Evolutionary conservation across 176 grass and related monocot genomes (phyloP).

Genomic region (Tillandsia fasciculata): DNA sequence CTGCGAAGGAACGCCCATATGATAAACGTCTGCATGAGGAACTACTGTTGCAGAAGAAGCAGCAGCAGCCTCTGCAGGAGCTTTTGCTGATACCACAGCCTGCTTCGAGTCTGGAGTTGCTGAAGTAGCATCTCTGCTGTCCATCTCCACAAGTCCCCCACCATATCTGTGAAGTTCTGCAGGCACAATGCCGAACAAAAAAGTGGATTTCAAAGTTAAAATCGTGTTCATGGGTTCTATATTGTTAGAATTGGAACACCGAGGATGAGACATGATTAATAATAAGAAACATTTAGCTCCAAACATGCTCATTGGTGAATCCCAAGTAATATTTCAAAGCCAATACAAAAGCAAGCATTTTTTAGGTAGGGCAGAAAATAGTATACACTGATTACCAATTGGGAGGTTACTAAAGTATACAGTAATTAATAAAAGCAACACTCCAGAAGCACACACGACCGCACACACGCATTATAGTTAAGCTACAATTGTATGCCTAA

Average conservation of each 20-base stretch:
- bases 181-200: slow-evolving; percentile 9
- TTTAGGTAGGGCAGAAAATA: too few relatives aligned
- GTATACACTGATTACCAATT: too few relatives aligned
- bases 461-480: too few relatives aligned
- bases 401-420: too few relatives aligned
- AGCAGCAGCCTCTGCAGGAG: slow-evolving; percentile 24
- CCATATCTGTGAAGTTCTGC: slow-evolving; percentile 94
- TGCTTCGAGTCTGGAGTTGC: slow-evolving; percentile 60
- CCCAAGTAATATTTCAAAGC: not conserved
- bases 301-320: not conserved
- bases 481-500: too few relatives aligned
- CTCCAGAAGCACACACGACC: too few relatives aligned
- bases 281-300: too few relatives aligned
- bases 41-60: slow-evolving; percentile 21
- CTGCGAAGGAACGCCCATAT: slow-evolving; percentile 52
- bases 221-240: not conserved
- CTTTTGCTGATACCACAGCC: slow-evolving; percentile 35
- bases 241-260: too few relatives aligned
- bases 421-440: too few relatives aligned
- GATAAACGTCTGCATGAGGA: slow-evolving; percentile 59
- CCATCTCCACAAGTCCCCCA: slow-evolving; percentile 56
- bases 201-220: not conserved
- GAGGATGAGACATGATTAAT: too few relatives aligned
- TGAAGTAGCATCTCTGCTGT: slow-evolving; percentile 38
- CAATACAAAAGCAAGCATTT: not conserved